Evolutionary conservation across 768 basidiomycete species (phyloP).

Genomic region (Boletus sp.): DNA sequence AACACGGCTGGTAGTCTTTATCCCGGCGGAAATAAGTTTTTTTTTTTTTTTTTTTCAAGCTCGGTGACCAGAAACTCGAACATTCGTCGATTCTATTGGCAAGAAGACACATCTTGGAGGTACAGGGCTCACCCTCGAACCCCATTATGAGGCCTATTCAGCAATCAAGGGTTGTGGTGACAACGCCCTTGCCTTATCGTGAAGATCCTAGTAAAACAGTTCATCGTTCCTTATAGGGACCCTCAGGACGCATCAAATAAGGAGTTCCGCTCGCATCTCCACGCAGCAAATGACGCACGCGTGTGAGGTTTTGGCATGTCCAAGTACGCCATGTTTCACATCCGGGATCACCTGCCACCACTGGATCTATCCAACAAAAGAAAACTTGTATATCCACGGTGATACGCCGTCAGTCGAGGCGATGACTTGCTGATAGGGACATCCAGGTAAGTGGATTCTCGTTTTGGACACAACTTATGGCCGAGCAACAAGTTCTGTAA

Average conservation of each 20-base stretch:
- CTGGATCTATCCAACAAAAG: conserved; percentile 2
- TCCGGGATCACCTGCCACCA: not conserved
- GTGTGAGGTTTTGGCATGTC: not conserved
- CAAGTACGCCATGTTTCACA: not conserved
- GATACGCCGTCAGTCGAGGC: conserved; percentile 15
- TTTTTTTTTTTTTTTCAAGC: not conserved
- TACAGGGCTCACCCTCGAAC: conserved; percentile 4
- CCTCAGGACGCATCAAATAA: conserved; percentile 1
- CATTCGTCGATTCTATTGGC: conserved; percentile 2
- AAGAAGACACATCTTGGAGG: conserved; percentile 6
- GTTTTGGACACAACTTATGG: not conserved
- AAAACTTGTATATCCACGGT: not conserved
- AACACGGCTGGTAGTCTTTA: too few species aligned
- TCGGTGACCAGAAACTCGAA: not conserved
- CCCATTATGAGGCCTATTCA: not conserved
- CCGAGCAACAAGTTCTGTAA: not conserved
- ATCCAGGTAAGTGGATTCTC: conserved; percentile 1
- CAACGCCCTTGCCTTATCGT: conserved; percentile 6
- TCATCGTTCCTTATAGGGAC: not conserved
- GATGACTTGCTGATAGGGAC: conserved; percentile 13
- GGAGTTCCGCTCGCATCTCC: not conserved
- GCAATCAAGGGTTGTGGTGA: conserved; percentile 7
- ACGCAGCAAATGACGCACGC: conserved; percentile 2
- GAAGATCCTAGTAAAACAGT: conserved; percentile 2
- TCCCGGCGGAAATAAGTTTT: conserved; percentile 14